Evolutionary conservation across 2,329 filamentous ascomycete genomes (phyloP).

Genomic region (Pleurostoma richardsiae): DNA sequence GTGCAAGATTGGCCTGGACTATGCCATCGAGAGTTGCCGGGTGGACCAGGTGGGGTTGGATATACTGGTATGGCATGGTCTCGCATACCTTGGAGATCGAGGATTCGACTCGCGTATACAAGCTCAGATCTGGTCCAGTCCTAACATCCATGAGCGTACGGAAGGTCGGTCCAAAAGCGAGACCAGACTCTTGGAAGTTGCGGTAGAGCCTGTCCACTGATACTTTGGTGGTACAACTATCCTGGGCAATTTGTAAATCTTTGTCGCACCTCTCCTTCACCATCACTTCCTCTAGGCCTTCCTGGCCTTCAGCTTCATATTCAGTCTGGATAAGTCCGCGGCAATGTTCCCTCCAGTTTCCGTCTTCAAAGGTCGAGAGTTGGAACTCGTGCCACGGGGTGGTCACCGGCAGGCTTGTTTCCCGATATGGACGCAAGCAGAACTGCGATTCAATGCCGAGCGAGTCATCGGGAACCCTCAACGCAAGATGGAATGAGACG

Average conservation of each 20-base stretch:
- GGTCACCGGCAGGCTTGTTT: conserved; percentile 1
- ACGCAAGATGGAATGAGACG: conserved; percentile 14
- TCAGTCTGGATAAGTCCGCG: conserved; percentile 12
- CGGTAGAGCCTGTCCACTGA: conserved; percentile 10
- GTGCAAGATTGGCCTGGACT: conserved; percentile 5
- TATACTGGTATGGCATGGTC: conserved; percentile 14
- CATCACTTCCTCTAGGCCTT: background rate
- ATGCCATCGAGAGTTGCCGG: conserved; percentile 6
- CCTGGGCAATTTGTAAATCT: background rate
- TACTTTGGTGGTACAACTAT: background rate
- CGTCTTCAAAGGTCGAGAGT: conserved; percentile 13
- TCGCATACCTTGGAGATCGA: conserved; percentile 3
- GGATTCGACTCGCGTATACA: conserved; percentile 6
- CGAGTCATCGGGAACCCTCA: conserved; percentile 13
- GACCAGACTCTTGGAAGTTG: conserved; percentile 7
- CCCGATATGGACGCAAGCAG: conserved; percentile 11
- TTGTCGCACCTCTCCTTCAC: conserved; percentile 1
- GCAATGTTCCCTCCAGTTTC: conserved; percentile 16
- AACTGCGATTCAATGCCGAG: conserved; percentile 11
- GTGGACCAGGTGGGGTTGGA: conserved; percentile 8
- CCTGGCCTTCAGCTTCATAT: background rate
- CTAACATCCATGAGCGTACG: conserved; percentile 8
- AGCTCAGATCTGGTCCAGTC: conserved; percentile 1
- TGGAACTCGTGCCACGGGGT: conserved; percentile 17
- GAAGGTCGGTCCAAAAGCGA: conserved; percentile 13